Percentiles rank a stretch among this genome's conserved stretches.
These are phyloP conservation scores for Escallonia rubra DNA, from an alignment of 129 eudicot genomes.

Conservation along the genomic window DNA sequence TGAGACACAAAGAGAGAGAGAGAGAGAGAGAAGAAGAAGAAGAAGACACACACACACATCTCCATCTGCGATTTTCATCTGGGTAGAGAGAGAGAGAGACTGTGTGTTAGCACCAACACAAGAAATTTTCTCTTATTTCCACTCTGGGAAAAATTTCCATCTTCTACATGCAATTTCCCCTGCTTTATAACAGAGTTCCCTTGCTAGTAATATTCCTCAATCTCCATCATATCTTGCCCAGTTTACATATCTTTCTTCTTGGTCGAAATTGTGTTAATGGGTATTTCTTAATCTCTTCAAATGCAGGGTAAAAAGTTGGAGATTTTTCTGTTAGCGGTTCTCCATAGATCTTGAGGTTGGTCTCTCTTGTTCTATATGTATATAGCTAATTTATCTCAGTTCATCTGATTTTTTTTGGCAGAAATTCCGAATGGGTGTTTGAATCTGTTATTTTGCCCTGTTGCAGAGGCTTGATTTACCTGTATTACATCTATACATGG, in stretches of 20 bases:
- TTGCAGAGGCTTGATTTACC: constrained; percentile 9
- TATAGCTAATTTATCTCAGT: background rate
- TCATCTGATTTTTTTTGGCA: background rate
- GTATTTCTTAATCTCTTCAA: background rate
- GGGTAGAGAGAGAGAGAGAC: background rate
- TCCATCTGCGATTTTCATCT: too few relatives aligned
- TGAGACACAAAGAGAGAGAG: background rate
- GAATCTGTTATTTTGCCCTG: background rate
- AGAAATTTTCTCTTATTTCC: background rate
- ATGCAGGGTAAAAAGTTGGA: background rate
- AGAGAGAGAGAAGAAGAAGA: background rate
- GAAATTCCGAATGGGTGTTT: constrained; percentile 4
- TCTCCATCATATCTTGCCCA: too few relatives aligned
- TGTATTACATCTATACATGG: constrained; percentile 21
- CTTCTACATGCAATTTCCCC: background rate
- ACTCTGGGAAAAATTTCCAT: background rate
- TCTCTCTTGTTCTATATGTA: background rate
- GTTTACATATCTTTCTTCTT: background rate
- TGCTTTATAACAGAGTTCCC: background rate
- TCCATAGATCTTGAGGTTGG: constrained; percentile 6
- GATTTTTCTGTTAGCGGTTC: background rate
- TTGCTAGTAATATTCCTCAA: background rate
- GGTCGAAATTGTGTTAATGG: background rate
- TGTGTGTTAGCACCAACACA: background rate
- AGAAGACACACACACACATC: background rate